A percentile compares a stretch with the other conserved stretches of the same genome.
phyloP scores from a whole-genome alignment of 495 filamentous ascomycete species.

The Umbilicaria muhlenbergii region DNA sequence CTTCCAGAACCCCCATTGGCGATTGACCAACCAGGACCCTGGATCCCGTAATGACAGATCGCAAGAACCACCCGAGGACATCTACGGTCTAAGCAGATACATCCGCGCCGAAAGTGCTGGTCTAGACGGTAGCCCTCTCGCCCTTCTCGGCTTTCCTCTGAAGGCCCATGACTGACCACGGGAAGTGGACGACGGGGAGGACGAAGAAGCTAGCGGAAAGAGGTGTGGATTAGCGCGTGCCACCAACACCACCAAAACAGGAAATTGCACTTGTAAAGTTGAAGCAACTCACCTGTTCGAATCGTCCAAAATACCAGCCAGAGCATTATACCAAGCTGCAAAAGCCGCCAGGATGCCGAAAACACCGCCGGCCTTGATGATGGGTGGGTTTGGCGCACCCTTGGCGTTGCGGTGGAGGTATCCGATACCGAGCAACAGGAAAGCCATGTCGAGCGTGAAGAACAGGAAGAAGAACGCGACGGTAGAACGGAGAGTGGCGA shows the following conservation, averaged over 20 bases:
- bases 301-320: conserved; percentile 82
- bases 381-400: conserved; percentile 27
- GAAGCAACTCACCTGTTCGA: conserved; percentile 45
- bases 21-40: no score
- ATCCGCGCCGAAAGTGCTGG: no score
- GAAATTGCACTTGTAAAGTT: background rate
- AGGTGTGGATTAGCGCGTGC: conserved; percentile 3
- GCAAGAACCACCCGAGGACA: no score
- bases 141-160: conserved; percentile 33
- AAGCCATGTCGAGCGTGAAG: conserved; percentile 83
- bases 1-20: no score
- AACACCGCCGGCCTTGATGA: conserved; percentile 68
- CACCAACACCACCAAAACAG: background rate
- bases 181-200: conserved; percentile 89
- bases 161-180: conserved; percentile 82
- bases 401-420: conserved; percentile 38
- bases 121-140: conserved; percentile 10
- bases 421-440: conserved; percentile 69
- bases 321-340: conserved; percentile 90
- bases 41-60: no score
- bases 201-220: conserved; percentile 80
- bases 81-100: no score
- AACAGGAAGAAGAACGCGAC: conserved; percentile 94
- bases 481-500: conserved; percentile 86
- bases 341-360: conserved; percentile 86